Evolutionary conservation across 176 grass and related monocot species (phyloP), one percentile per base, ranked within the genome.

Genomic region (Oropetium thomaeum): DNA sequence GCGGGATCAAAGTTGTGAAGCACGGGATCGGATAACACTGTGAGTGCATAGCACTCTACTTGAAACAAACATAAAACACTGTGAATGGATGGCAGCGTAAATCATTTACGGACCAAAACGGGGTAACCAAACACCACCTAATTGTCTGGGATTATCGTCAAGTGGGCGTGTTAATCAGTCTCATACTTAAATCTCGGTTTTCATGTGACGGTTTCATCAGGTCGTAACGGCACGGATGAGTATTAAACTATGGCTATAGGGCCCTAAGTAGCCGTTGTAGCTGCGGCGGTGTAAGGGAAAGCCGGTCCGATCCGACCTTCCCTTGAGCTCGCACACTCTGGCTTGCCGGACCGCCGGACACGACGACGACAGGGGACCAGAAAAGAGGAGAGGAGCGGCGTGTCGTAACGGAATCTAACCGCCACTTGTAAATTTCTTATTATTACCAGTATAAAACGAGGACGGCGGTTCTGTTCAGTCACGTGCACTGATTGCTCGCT

Each of bases 251-350:
- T 48, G 62, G 27, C 25, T 23, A 53, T 31, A 45, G 20, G 67
- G 10, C 54, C 31, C 72, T 67, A 62, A 69, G 64, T 83, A 83
- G 72, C 81, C 64, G 64, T 62, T 76, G 65, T 61, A 76, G 71
- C 51, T 14, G 58, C 17, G 0, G 57, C 0, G 7, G 48, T 75
- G 80, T 58, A 48, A 59, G 39, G 26, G n/a, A n/a, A n/a, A n/a
- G n/a, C n/a, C 38, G 22, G n/a, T 51, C 19, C 47, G 4, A 61
- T 76, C 72, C 10, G n/a, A n/a, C n/a, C n/a, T n/a, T n/a, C n/a
- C 62, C 49, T 83, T 63, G 16, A 49, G 22, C 33, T 47, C 14
- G 20, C 26, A 4, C 34, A 6, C 27, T 26, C 52, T 23, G 0
- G 0, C 58, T 76, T 57, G 16, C 57, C 44, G 28, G 73, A 33